Percentiles rank a stretch among this genome's conserved stretches.
These are phyloP conservation scores for Aspergillus amoenus DNA, from an alignment of 2,329 filamentous ascomycete genomes.

Conservation along the genomic window DNA sequence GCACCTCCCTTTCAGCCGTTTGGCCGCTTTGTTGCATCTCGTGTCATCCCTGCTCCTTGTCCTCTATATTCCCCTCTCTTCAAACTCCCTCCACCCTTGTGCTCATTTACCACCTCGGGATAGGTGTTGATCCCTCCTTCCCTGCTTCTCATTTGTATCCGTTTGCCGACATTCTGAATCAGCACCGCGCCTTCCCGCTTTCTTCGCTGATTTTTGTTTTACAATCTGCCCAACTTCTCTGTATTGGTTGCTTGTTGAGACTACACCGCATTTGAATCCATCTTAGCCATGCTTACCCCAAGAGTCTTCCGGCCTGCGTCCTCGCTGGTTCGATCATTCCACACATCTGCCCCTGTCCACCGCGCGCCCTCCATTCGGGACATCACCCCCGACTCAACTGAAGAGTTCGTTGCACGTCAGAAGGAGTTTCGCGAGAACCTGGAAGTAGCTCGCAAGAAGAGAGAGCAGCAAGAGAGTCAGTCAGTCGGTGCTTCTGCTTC, in stretches of 20 bases:
- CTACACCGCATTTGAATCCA: slow-evolving; percentile 8
- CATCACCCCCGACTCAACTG: slow-evolving; percentile 70
- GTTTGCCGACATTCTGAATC: background rate
- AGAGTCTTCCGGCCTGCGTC: slow-evolving; percentile 51
- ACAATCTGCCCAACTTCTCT: background rate
- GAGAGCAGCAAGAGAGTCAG: slow-evolving; percentile 82
- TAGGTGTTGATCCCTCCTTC: background rate
- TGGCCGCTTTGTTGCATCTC: slow-evolving; percentile 16
- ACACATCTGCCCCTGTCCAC: slow-evolving; percentile 51
- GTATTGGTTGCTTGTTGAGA: background rate
- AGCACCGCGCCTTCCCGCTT: background rate
- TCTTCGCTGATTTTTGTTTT: slow-evolving; percentile 4
- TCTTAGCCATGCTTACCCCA: slow-evolving; percentile 41
- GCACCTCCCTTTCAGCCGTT: slow-evolving; percentile 17
- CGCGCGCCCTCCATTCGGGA: slow-evolving; percentile 79
- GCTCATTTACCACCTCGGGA: slow-evolving; percentile 9
- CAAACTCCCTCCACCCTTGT: slow-evolving; percentile 8
- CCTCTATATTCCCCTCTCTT: slow-evolving; percentile 12
- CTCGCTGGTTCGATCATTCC: slow-evolving; percentile 58
- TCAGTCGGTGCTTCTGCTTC: slow-evolving; percentile 52
- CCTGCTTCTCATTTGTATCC: background rate
- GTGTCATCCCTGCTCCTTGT: slow-evolving; percentile 16
- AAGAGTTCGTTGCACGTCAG: slow-evolving; percentile 79
- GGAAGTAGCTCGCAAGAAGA: slow-evolving; percentile 70
- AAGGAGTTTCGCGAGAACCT: slow-evolving; percentile 82